Evolutionary conservation across 106 monocot genomes (phyloP), one percentile per base, ranked within the genome.

Genomic region (Iris macrosiphon): DNA sequence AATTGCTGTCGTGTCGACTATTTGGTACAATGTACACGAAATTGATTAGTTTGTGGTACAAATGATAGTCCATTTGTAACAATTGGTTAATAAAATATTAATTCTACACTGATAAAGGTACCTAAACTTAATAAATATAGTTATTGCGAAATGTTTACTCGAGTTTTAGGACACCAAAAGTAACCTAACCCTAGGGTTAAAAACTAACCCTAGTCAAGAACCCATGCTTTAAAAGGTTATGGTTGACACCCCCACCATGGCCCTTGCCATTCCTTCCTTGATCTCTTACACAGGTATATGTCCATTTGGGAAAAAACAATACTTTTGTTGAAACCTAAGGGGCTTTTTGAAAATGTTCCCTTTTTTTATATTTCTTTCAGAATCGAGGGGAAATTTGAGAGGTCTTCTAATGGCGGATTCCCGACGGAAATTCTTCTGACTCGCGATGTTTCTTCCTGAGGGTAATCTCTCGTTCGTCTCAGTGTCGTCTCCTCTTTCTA

Each of bases 381-480:
- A 38, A n/a, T n/a, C n/a, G 23, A 4, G 38, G 22, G 27, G 27
- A 63, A 29, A 35, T 50, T 25, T 25, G 14, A 39, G 37, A 50
- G 30, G 26, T 8, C 29, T 32, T 63, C 39, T 39, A 25, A 49
- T 28, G 60, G 31, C 38, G 34, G 6, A 2, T 2, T 50, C 23
- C 20, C 63, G 63, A 63, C 50, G 17, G 49, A 37, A 50, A 63
- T 50, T 50, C 38, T 50, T 38, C 35, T 25, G 3, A 25, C 15
- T 25, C 18, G 25, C 38, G 26, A 12, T 33, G 11, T 50, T 39
- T 50, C 13, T 37, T 8, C 49, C 34, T 11, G 40, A 38, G 22
- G 63, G 49, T 63, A 39, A 49, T 23, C 32, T 50, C 47, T 49
- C 49, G 16, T 10, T 50, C 45, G 19, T 6, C 25, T 28, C 18